These are phyloP conservation scores for Coniophora puteana DNA, from an alignment of 1,284 basidiomycete genomes.

Conservation along the genomic window DNA sequence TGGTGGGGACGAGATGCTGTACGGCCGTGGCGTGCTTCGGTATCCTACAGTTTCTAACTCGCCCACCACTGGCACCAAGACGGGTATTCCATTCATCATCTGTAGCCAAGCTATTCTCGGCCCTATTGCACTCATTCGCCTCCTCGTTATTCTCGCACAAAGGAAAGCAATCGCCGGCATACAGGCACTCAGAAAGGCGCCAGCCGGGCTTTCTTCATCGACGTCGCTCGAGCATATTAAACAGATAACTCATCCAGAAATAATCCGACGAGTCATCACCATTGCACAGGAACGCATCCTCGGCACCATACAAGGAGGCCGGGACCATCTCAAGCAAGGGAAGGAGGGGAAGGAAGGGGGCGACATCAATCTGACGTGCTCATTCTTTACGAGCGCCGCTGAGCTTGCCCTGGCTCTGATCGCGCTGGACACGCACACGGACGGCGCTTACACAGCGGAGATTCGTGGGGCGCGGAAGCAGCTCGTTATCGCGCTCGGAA, in stretches of 20 bases:
- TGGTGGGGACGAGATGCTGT: too few species aligned
- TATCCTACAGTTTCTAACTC: too few species aligned
- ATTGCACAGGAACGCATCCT: too few species aligned
- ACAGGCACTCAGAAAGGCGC: constrained; percentile 14
- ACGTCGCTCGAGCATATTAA: constrained; percentile 17
- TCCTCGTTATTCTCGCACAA: constrained; percentile 18
- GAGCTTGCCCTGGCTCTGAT: constrained; percentile 24
- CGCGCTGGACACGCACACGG: constrained; percentile 20
- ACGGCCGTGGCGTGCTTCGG: too few species aligned
- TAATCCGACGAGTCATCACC: too few species aligned
- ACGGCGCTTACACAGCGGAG: constrained; percentile 14
- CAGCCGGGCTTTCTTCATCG: constrained; percentile 12
- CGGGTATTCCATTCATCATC: constrained; percentile 16
- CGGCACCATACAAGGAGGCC: too few species aligned
- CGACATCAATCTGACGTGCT: too few species aligned
- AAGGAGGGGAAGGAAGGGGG: too few species aligned
- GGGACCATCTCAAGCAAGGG: too few species aligned
- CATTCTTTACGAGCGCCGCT: too few species aligned
- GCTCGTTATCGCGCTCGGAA: constrained; percentile 26
- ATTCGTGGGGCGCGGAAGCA: constrained; percentile 21
- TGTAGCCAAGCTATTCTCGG: constrained; percentile 18
- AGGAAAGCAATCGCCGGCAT: constrained; percentile 12
- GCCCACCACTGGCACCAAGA: too few species aligned
- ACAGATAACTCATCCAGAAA: constrained; percentile 17
- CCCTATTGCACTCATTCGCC: constrained; percentile 16